phyloP scores from a whole-genome alignment of 2,329 filamentous ascomycete species.

The Hypoxylon sp. region DNA sequence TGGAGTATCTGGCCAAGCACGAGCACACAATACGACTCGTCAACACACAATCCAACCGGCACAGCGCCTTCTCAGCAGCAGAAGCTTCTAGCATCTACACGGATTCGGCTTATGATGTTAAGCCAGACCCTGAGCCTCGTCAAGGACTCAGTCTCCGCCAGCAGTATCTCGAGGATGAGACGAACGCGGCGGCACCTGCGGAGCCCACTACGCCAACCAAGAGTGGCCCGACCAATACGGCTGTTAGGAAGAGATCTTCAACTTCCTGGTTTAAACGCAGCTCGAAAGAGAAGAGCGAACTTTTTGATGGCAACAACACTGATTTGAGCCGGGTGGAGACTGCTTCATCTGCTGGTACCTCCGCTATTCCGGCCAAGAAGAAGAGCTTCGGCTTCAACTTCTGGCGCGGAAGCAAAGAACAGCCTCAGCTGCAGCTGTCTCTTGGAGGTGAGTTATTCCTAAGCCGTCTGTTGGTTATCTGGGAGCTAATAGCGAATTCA shows the following conservation, averaged over 20 bases:
- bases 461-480: neutral
- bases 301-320: constrained; percentile 37
- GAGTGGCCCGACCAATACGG: constrained; percentile 41
- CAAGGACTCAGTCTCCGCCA: constrained; percentile 45
- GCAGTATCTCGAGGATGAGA: constrained; percentile 45
- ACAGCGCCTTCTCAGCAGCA: constrained; percentile 52
- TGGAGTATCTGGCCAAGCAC: constrained; percentile 60
- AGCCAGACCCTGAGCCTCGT: constrained; percentile 23
- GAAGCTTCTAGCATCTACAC: constrained; percentile 58
- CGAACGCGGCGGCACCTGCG: constrained; percentile 23
- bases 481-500: constrained; percentile 42
- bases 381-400: constrained; percentile 65
- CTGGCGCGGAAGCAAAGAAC: constrained; percentile 62
- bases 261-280: constrained; percentile 64
- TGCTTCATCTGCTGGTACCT: constrained; percentile 40
- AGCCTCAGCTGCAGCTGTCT: constrained; percentile 56
- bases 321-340: constrained; percentile 39
- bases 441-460: constrained; percentile 56
- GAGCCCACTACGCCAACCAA: constrained; percentile 39
- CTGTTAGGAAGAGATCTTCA: constrained; percentile 59
- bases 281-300: constrained; percentile 54
- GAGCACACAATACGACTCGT: constrained; percentile 68
- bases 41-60: constrained; percentile 57
- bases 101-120: constrained; percentile 45
- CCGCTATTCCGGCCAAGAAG: constrained; percentile 55